Evolutionary conservation across 306 rosid genomes (phyloP).

Genomic region (Rosa rugosa): DNA sequence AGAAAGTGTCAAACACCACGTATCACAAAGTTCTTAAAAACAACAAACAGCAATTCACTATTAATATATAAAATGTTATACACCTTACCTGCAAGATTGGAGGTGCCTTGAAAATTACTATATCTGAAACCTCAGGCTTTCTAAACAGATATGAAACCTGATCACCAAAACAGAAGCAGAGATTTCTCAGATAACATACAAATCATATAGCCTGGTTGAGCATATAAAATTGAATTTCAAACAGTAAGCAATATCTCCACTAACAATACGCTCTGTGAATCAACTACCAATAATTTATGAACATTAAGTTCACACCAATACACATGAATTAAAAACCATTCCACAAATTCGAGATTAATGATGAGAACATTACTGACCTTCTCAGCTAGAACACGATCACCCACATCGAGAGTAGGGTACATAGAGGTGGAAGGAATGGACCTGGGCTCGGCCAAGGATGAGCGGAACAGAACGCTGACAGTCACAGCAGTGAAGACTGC

Average conservation of each 20-base stretch:
- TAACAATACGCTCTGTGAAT: not conserved
- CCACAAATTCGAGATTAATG: not conserved
- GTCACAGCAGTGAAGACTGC: conserved; percentile 80
- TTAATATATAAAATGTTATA: not conserved
- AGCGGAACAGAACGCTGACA: conserved; percentile 65
- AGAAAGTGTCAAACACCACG: conserved; percentile 18
- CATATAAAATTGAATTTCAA: not conserved
- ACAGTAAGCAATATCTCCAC: too few relatives aligned
- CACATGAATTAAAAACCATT: too few relatives aligned
- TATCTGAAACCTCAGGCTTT: conserved; percentile 88
- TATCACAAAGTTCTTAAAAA: conserved; percentile 10
- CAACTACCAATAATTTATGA: not conserved
- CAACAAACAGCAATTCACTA: not conserved
- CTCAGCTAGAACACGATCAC: conserved; percentile 90
- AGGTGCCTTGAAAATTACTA: conserved; percentile 89
- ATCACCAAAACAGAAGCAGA: conserved; percentile 14
- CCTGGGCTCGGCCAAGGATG: conserved; percentile 84
- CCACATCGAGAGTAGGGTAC: conserved; percentile 86
- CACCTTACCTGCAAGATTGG: conserved; percentile 62
- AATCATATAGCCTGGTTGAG: not conserved
- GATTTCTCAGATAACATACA: not conserved
- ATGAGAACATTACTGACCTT: conserved; percentile 54
- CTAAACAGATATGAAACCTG: conserved; percentile 89
- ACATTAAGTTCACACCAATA: too few relatives aligned
- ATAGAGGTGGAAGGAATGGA: conserved; percentile 93